phyloP scores from a whole-genome alignment of 164 flowering plant species.

The Hamamelis virginiana region DNA sequence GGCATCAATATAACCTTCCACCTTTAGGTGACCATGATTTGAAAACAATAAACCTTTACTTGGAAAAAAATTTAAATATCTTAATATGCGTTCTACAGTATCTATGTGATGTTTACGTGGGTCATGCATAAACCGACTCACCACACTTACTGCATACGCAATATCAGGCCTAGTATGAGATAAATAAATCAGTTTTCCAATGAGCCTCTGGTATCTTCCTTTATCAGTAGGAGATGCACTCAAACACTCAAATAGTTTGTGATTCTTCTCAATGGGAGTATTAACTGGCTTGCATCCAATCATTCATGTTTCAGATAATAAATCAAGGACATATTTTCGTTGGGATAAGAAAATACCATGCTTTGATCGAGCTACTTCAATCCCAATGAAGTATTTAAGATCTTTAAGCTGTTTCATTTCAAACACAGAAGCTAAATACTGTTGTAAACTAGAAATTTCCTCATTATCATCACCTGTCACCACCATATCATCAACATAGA shows the following conservation, averaged over 20 bases:
- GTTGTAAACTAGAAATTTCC: constrained; percentile 12
- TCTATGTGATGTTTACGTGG: constrained; percentile 4
- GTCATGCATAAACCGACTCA: background rate
- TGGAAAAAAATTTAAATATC: background rate
- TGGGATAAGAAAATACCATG: too few relatives aligned
- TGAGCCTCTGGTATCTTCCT: constrained; percentile 9
- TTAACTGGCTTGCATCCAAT: too few relatives aligned
- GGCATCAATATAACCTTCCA: too few relatives aligned
- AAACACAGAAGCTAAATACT: background rate
- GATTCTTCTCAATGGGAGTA: too few relatives aligned
- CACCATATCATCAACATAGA: too few relatives aligned
- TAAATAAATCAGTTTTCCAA: constrained; percentile 3
- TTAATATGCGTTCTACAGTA: too few relatives aligned
- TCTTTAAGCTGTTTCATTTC: constrained; percentile 2
- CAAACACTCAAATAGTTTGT: too few relatives aligned
- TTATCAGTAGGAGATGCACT: background rate
- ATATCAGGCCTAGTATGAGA: constrained; percentile 10
- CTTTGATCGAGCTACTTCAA: too few relatives aligned
- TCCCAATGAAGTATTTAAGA: constrained; percentile 5
- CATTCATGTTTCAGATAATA: too few relatives aligned
- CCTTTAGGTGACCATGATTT: constrained; percentile 6
- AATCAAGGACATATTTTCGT: too few relatives aligned
- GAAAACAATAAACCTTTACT: constrained; percentile 7
- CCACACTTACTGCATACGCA: too few relatives aligned
- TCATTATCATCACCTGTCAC: constrained; percentile 8